Evolutionary conservation across 495 filamentous ascomycete species (phyloP).

Genomic region (Penicillium manginii): DNA sequence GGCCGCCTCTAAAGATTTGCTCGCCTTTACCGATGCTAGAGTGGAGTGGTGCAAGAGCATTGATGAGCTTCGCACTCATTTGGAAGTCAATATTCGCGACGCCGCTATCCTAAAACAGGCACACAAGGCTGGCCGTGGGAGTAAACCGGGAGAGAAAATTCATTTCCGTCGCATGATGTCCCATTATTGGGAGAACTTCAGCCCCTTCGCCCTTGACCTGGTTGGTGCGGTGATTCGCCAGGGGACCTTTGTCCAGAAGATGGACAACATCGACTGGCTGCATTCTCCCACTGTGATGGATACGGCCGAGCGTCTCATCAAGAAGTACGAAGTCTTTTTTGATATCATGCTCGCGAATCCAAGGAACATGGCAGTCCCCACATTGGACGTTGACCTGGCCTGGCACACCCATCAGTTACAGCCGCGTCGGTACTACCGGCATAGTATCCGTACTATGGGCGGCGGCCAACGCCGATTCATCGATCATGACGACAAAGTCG

Average conservation of each 20-base stretch:
- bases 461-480: constrained; percentile 49
- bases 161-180: constrained; percentile 74
- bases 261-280: constrained; percentile 77
- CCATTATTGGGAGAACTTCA: constrained; percentile 78
- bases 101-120: constrained; percentile 12
- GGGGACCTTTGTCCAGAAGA: constrained; percentile 77
- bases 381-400: constrained; percentile 80
- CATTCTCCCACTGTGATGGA: constrained; percentile 64
- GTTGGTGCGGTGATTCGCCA: constrained; percentile 79
- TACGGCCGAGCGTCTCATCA: constrained; percentile 67
- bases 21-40: constrained; percentile 36
- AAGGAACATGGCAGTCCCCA: constrained; percentile 67
- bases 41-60: constrained; percentile 24
- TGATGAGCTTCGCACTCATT: constrained; percentile 13
- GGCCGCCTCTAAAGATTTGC: constrained; percentile 40
- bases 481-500: constrained; percentile 86
- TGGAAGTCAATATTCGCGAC: constrained; percentile 21
- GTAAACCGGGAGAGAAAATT: constrained; percentile 38
- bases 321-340: constrained; percentile 73
- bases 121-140: neutral
- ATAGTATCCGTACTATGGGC: constrained; percentile 25
- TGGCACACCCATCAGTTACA: constrained; percentile 71
- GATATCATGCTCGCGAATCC: constrained; percentile 62
- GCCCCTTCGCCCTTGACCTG: constrained; percentile 73
- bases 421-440: constrained; percentile 63